These are phyloP conservation scores for Cutaneotrichosporon dermatis DNA, from an alignment of 1,284 basidiomycete genomes.

Conservation along the genomic window DNA sequence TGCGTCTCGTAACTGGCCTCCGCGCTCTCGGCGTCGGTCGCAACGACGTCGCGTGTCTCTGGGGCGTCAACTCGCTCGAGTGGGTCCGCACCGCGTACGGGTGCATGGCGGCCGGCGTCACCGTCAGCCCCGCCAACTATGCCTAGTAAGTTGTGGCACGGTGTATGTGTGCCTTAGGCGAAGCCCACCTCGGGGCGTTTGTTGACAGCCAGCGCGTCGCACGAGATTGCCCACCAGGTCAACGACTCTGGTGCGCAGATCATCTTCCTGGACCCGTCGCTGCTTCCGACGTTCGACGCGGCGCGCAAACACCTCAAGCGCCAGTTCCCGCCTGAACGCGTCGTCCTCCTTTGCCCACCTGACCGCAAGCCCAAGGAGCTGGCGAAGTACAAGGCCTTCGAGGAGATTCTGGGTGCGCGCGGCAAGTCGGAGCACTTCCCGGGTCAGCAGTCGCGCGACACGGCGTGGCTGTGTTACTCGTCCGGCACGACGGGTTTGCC, in stretches of 20 bases:
- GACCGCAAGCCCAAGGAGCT: constrained; percentile 11
- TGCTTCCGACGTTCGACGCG: constrained; percentile 46
- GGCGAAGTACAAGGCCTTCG: constrained; percentile 6
- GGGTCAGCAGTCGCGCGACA: constrained; percentile 8
- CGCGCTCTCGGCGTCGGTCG: constrained; percentile 29
- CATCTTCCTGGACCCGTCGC: constrained; percentile 57
- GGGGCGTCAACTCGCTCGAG: constrained; percentile 56
- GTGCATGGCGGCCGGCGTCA: constrained; percentile 41
- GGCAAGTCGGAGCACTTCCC: constrained; percentile 11
- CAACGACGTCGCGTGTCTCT: constrained; percentile 40
- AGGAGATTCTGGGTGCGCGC: constrained; percentile 8
- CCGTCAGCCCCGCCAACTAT: constrained; percentile 42
- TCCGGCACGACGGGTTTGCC: constrained; percentile 57
- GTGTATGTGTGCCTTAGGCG: neutral
- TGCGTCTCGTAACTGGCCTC: constrained; percentile 59
- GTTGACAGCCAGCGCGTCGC: constrained; percentile 30
- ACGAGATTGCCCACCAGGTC: constrained; percentile 47
- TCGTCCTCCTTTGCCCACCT: constrained; percentile 10
- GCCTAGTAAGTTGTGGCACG: constrained; percentile 32
- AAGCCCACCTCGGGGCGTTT: no score
- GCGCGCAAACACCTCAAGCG: constrained; percentile 13
- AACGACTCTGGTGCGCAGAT: constrained; percentile 56
- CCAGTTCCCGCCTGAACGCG: constrained; percentile 5
- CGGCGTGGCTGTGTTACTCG: constrained; percentile 57
- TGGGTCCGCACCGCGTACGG: constrained; percentile 63